phyloP scores from a whole-genome alignment of 2,329 filamentous ascomycete genomes.

The Anthostomella pinea region DNA sequence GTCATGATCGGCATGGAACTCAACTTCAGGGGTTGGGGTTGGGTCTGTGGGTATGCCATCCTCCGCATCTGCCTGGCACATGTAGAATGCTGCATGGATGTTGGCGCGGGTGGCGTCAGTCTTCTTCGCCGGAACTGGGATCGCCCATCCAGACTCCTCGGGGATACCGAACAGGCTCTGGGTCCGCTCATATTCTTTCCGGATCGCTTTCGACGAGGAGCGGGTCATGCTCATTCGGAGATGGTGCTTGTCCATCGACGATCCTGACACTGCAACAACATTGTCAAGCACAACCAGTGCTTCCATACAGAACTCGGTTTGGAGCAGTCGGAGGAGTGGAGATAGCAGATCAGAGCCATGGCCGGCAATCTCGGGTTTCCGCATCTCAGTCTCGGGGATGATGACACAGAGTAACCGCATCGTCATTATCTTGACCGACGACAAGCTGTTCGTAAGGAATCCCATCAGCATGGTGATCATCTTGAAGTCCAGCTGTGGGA shows the following conservation, averaged over 20 bases:
- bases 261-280: conserved; percentile 90
- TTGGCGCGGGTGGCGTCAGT: conserved; percentile 84
- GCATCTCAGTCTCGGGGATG: conserved; percentile 90
- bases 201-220: conserved; percentile 76
- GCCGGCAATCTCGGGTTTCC: conserved; percentile 80
- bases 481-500: conserved; percentile 78
- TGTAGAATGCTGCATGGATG: conserved; percentile 95
- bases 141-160: conserved; percentile 92
- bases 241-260: conserved; percentile 90
- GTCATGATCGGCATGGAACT: conserved; percentile 90
- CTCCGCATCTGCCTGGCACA: conserved; percentile 68
- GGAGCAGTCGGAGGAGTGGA: conserved; percentile 80
- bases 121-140: conserved; percentile 87
- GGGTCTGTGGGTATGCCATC: conserved; percentile 57
- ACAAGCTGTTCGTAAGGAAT: conserved; percentile 79
- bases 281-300: conserved; percentile 89
- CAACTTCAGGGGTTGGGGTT: conserved; percentile 77
- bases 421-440: conserved; percentile 89
- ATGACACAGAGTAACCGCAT: conserved; percentile 86
- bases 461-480: conserved; percentile 89
- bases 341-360: conserved; percentile 96
- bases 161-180: conserved; percentile 96
- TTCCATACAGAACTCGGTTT: conserved; percentile 91
- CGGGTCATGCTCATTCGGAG: conserved; percentile 98
- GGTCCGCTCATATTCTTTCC: conserved; percentile 92